Conservation (phyloP, 73 alveolate species). For the Paraurostyla sp. region DNA sequence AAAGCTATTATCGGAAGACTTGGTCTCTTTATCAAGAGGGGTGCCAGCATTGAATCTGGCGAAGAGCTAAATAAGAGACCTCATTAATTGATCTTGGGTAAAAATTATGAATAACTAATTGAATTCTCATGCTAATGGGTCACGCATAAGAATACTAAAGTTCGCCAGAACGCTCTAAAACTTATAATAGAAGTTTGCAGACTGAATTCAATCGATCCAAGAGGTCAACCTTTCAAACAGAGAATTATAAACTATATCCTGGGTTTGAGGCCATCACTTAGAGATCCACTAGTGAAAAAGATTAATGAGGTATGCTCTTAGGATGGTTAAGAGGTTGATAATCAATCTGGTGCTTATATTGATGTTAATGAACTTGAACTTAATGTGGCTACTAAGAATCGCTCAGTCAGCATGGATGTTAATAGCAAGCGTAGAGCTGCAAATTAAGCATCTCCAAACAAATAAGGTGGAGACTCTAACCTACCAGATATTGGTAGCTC, state of each 20-base stretch:
- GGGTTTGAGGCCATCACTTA: constrained; percentile 53
- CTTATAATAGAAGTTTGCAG: constrained; percentile 62
- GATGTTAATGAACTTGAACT: constrained; percentile 60
- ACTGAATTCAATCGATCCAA: constrained; percentile 55
- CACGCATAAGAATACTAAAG: constrained; percentile 64
- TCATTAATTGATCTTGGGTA: constrained; percentile 64
- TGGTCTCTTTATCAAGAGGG: constrained; percentile 52
- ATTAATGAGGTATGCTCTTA: constrained; percentile 59
- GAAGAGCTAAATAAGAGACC: constrained; percentile 53
- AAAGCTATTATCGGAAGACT: constrained; percentile 67
- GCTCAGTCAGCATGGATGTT: constrained; percentile 47
- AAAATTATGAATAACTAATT: constrained; percentile 39
- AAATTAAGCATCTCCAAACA: neutral
- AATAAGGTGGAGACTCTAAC: neutral
- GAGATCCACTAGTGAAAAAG: constrained; percentile 70
- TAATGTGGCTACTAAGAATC: constrained; percentile 20
- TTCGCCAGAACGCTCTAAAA: constrained; percentile 64
- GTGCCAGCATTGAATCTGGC: constrained; percentile 14
- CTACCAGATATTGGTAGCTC: constrained; percentile 35
- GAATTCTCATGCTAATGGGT: constrained; percentile 72
- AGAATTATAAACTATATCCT: constrained; percentile 40
- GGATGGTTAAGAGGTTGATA: neutral
- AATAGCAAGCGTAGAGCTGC: neutral
- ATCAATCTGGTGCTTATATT: too few relatives aligned
- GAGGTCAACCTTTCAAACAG: constrained; percentile 62